phyloP scores from a whole-genome alignment of 2,329 filamentous ascomycete species.

The Pestalotiopsis sp. region DNA sequence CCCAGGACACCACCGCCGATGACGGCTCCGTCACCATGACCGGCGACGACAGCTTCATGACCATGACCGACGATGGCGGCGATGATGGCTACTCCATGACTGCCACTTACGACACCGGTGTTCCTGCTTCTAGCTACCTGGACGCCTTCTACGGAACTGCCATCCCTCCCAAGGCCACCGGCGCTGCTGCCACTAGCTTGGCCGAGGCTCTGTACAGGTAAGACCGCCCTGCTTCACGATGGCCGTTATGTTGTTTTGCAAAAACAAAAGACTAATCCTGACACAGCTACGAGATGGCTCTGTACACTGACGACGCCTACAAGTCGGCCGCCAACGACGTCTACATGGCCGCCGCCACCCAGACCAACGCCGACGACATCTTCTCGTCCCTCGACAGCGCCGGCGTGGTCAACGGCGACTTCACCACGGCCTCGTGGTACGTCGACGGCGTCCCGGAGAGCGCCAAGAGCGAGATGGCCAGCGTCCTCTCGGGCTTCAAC shows the following conservation, averaged over 20 bases:
- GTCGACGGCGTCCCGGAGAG: background rate
- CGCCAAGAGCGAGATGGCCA: slow-evolving; percentile 4
- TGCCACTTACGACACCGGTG: background rate
- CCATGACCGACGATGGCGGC: background rate
- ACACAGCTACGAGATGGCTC: background rate
- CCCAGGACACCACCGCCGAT: background rate
- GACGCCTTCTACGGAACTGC: background rate
- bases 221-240: background rate
- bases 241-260: background rate
- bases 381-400: background rate
- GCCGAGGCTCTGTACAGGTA: background rate
- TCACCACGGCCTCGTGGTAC: slow-evolving; percentile 9
- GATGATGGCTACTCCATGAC: background rate
- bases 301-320: slow-evolving; percentile 1
- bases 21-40: background rate
- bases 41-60: background rate
- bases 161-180: background rate
- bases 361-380: background rate
- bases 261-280: background rate
- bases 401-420: background rate
- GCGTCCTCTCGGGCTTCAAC: background rate
- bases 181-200: slow-evolving; percentile 8
- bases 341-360: background rate
- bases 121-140: slow-evolving; percentile 1
- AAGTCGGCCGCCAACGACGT: background rate